Base-by-base conservation (phyloP, 1,139 yeast genomes). In the Kodamaea alishanica region DNA sequence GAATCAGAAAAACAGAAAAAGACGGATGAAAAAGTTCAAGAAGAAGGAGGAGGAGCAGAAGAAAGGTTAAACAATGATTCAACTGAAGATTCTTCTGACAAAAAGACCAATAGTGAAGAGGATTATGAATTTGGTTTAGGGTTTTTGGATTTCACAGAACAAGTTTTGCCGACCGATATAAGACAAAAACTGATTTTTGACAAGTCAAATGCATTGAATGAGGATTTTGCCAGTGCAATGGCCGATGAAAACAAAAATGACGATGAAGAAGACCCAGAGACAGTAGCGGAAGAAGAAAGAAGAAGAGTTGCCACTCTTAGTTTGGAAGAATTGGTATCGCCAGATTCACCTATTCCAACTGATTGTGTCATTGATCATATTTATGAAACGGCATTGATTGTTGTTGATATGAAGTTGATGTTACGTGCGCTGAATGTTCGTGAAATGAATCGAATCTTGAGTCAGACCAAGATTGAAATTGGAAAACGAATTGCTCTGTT, bases 341-440 rank as follows among this genome's bases (percentile, higher is more conserved):
- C 81, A 2, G 62, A 67, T 36, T 65, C 81, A 0, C 70, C 75
- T 5, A 62, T 75, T 6, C 81, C 88, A 1, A 65, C 73, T 8
- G 80, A 78, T 44, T 60, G 64, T 32, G 66, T 78, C 6, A 67
- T 84, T 32, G 83, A 80, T 43, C 55, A 78, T 36, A 73, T 83
- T 30, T 76, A 75, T 49, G 86, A 83, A 48, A 64, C 75, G 2
- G 79, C 82, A 1, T 75, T 80, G 0, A 58, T 81, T 34, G 77
- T 77, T 0, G 75, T 79, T 43, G 90, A 84, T 51, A 66, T 81
- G 62, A 79, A 82, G 48, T 58, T 84, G 43, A 70, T 83, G 72
- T 58, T 82, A 34, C 67, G 89, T 42, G 75, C 84, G 2, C 63
- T 74, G 43, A 81, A 81, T 52, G 81, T 77, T n/a, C 60, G 78